Evolutionary conservation across 2,329 filamentous ascomycete genomes (phyloP).

Genomic region (Zopfia rhizophila): DNA sequence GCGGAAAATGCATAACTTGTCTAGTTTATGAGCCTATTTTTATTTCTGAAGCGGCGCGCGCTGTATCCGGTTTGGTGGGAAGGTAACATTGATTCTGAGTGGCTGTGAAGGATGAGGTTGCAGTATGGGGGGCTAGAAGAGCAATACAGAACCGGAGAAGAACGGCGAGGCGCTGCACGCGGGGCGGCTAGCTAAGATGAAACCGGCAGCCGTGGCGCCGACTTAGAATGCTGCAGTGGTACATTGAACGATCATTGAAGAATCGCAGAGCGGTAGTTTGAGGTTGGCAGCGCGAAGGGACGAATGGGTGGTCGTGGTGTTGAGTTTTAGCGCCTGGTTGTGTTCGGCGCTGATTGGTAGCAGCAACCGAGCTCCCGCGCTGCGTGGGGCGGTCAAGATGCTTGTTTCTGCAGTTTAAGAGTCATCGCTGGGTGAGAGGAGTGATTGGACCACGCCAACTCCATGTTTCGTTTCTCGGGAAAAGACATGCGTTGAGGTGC

Average conservation of each 20-base stretch:
- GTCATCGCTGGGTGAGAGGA: constrained; percentile 37
- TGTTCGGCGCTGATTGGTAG: constrained; percentile 12
- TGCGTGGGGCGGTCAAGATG: constrained; percentile 26
- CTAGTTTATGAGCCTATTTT: constrained; percentile 31
- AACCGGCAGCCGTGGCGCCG: constrained; percentile 44
- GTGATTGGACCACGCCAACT: constrained; percentile 43
- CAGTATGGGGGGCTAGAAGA: constrained; percentile 19
- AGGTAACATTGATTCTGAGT: constrained; percentile 33
- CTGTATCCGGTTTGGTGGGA: constrained; percentile 31
- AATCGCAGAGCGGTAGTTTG: constrained; percentile 46
- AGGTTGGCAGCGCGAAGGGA: constrained; percentile 35
- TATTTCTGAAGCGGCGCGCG: constrained; percentile 33
- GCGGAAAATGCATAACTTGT: constrained; percentile 27
- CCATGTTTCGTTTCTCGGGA: constrained; percentile 46
- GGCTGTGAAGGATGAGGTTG: constrained; percentile 35
- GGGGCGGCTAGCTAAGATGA: constrained; percentile 50
- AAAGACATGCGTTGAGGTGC: no score
- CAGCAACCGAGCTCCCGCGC: constrained; percentile 18
- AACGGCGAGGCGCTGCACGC: constrained; percentile 46
- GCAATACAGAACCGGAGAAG: constrained; percentile 32
- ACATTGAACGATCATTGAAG: constrained; percentile 16
- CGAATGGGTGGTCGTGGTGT: constrained; percentile 44
- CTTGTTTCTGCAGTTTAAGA: constrained; percentile 37
- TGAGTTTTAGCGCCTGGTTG: constrained; percentile 40
- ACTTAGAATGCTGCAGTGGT: constrained; percentile 25